Conservation (phyloP, 306 rosid genomes). For the Hippophae gyantsensis region DNA sequence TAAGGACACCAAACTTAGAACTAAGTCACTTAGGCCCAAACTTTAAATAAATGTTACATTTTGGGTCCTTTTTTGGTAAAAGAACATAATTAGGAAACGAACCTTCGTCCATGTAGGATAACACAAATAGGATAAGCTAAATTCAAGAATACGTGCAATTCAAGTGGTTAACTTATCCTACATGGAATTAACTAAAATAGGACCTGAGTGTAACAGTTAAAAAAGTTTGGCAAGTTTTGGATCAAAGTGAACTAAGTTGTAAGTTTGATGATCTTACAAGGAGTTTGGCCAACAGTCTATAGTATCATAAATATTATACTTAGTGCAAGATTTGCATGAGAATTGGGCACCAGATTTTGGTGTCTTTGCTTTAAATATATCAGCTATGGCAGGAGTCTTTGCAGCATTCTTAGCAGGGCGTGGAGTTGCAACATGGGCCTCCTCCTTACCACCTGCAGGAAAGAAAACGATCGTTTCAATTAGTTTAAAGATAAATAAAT, state of each 20-base stretch:
- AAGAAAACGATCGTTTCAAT: neutral
- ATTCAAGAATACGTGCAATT: too few species aligned
- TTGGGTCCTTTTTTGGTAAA: too few species aligned
- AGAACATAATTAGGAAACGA: too few species aligned
- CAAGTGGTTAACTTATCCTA: too few species aligned
- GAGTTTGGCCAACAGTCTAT: too few species aligned
- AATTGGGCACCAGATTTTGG: conserved; percentile 58
- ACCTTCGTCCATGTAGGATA: too few species aligned
- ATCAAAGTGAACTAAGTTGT: neutral
- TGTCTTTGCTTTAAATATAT: conserved; percentile 29
- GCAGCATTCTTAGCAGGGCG: conserved; percentile 65
- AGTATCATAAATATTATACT: conserved; percentile 11
- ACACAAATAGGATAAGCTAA: too few species aligned
- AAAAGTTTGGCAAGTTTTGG: too few species aligned
- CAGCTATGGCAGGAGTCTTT: conserved; percentile 38
- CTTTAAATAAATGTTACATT: too few species aligned
- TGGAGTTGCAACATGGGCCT: conserved; percentile 60
- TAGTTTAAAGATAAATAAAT: neutral
- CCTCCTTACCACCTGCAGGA: conserved; percentile 52
- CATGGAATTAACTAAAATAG: neutral
- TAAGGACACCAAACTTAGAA: too few species aligned
- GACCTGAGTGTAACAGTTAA: neutral
- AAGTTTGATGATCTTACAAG: conserved; percentile 10
- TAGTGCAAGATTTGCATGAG: conserved; percentile 56
- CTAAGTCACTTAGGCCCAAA: too few species aligned